A percentile compares a stretch with the other conserved stretches of the same genome.
phyloP scores from a whole-genome alignment of 2,329 filamentous ascomycete genomes.

The Alternaria metachromatica region DNA sequence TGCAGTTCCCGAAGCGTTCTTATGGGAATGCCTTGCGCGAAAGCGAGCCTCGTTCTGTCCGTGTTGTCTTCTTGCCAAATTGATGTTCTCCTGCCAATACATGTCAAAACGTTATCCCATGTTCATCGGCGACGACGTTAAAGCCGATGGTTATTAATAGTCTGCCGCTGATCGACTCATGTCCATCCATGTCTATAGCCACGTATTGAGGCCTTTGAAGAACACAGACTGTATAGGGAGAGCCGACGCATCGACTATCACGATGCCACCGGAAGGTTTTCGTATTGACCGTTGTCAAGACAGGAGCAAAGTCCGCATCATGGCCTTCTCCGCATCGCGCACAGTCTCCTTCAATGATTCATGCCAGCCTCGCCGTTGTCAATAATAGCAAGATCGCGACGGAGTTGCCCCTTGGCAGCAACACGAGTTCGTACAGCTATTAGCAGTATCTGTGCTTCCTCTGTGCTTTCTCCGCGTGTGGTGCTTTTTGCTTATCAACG shows the following conservation, averaged over 20 bases:
- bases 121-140: not conserved
- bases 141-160: not conserved
- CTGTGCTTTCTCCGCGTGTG: not conserved
- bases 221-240: not conserved
- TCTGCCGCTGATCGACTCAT: not conserved
- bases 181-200: not conserved
- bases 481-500: not conserved
- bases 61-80: not conserved
- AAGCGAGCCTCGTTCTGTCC: not conserved
- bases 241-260: not conserved
- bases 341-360: not conserved
- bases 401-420: not conserved
- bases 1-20: not conserved
- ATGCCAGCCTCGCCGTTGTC: not conserved
- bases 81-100: not conserved
- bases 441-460: not conserved
- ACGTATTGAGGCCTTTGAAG: not conserved
- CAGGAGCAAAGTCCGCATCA: not conserved
- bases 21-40: not conserved
- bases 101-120: not conserved
- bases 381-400: not conserved
- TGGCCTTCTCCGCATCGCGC: not conserved
- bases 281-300: not conserved
- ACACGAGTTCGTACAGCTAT: not conserved
- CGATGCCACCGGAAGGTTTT: not conserved